phyloP scores from a whole-genome alignment of 805 yeast genomes.

The Phaffomyces opuntiae region DNA sequence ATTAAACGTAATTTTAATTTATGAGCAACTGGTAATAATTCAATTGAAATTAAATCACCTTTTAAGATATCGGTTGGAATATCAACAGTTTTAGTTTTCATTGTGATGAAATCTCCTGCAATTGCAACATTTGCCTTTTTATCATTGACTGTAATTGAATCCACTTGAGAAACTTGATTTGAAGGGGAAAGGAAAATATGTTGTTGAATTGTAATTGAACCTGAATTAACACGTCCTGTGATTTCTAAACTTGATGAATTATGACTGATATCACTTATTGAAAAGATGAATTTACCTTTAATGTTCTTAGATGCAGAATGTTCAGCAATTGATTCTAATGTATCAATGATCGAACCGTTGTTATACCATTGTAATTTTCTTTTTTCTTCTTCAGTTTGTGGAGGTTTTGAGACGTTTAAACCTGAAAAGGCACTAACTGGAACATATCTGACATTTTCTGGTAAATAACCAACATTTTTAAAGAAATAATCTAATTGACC shows the following conservation, averaged over 20 bases:
- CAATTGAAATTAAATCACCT: conserved; percentile 91
- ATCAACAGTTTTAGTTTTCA: conserved; percentile 88
- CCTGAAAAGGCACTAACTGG: conserved; percentile 93
- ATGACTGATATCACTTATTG: conserved; percentile 78
- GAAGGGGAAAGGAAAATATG: conserved; percentile 86
- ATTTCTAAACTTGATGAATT: conserved; percentile 71
- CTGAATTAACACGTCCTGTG: conserved; percentile 92
- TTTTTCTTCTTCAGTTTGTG: conserved; percentile 59
- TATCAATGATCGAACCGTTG: conserved; percentile 82
- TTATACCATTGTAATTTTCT: conserved; percentile 27
- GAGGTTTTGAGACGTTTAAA: conserved; percentile 81
- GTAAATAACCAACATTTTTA: conserved; percentile 60
- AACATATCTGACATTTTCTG: conserved; percentile 77
- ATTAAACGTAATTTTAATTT: conserved; percentile 78
- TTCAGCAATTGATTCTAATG: conserved; percentile 79
- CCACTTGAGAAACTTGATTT: conserved; percentile 84
- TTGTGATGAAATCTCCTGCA: conserved; percentile 89
- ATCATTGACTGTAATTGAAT: conserved; percentile 85
- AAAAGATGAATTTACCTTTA: conserved; percentile 53
- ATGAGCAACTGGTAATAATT: conserved; percentile 75
- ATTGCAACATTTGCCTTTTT: conserved; percentile 58
- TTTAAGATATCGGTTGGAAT: conserved; percentile 76
- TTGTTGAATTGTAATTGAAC: conserved; percentile 88
- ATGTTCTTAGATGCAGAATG: conserved; percentile 62
- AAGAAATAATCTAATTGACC: conserved; percentile 75